These are phyloP conservation scores for Friedmanniomyces simplex DNA, from an alignment of 495 filamentous ascomycete genomes.

Conservation along the genomic window DNA sequence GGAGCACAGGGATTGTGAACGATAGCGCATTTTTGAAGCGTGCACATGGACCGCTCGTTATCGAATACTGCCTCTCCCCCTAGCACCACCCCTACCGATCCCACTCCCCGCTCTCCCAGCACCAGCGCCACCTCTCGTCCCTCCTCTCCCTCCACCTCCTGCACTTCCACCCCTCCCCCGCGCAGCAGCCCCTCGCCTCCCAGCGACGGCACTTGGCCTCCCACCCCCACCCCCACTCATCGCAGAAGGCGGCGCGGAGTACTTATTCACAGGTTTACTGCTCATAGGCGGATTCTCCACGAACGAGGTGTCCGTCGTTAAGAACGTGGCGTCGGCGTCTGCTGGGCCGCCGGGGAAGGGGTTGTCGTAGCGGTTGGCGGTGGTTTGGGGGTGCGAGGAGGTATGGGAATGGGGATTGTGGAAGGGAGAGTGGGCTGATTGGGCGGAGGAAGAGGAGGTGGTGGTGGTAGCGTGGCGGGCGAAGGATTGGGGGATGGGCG, in stretches of 20 bases:
- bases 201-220: conserved; percentile 2
- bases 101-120: too few species aligned
- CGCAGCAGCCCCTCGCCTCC: neutral
- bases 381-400: neutral
- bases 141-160: too few species aligned
- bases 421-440: conserved; percentile 11
- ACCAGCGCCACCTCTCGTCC: too few species aligned
- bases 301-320: conserved; percentile 95
- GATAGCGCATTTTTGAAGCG: too few species aligned
- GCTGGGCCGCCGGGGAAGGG: conserved; percentile 17
- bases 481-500: conserved; percentile 63
- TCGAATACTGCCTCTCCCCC: too few species aligned
- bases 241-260: conserved; percentile 11
- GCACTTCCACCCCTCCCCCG: neutral
- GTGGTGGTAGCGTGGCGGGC: conserved; percentile 28
- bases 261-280: conserved; percentile 45
- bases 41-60: too few species aligned
- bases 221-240: conserved; percentile 11
- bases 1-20: too few species aligned
- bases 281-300: conserved; percentile 74
- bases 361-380: neutral
- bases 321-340: conserved; percentile 73
- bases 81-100: too few species aligned
- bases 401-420: neutral
- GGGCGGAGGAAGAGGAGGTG: too few species aligned